Evolutionary conservation across 2,329 filamentous ascomycete species (phyloP).

Genomic region (Ceratocystis destructans): DNA sequence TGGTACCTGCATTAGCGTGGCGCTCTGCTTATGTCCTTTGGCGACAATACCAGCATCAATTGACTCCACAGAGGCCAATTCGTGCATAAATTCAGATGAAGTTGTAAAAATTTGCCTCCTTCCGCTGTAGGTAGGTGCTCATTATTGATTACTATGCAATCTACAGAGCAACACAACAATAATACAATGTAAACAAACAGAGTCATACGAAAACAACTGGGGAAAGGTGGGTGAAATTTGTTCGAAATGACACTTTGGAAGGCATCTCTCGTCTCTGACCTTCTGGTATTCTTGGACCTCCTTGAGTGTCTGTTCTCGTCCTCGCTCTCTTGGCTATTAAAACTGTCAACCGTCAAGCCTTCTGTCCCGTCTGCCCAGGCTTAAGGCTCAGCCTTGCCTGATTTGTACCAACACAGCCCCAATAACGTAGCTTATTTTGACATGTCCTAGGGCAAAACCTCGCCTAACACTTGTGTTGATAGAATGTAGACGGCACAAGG

Average conservation of each 20-base stretch:
- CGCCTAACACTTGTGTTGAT: neutral
- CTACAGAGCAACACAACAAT: neutral
- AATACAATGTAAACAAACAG: neutral
- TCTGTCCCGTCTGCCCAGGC: neutral
- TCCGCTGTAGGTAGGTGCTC: neutral
- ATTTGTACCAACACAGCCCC: neutral
- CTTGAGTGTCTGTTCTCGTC: neutral
- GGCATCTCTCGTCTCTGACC: neutral
- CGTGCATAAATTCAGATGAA: constrained; percentile 1
- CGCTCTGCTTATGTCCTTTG: neutral
- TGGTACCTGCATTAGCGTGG: constrained; percentile 17
- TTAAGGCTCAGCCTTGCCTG: neutral
- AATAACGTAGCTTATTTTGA: constrained; percentile 10
- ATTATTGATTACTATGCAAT: neutral
- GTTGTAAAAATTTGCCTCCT: constrained; percentile 4
- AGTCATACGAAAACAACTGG: neutral
- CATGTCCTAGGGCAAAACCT: neutral
- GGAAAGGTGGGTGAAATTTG: neutral
- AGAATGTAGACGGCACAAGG: neutral
- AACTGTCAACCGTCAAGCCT: neutral
- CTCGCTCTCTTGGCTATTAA: neutral
- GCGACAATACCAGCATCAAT: neutral
- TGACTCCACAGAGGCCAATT: neutral
- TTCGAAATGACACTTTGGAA: neutral
- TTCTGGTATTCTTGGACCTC: neutral